A percentile compares a stretch with the other conserved stretches of the same genome.
Conservation (phyloP, 306 rosid genomes). For the Abrus pulchellus region DNA sequence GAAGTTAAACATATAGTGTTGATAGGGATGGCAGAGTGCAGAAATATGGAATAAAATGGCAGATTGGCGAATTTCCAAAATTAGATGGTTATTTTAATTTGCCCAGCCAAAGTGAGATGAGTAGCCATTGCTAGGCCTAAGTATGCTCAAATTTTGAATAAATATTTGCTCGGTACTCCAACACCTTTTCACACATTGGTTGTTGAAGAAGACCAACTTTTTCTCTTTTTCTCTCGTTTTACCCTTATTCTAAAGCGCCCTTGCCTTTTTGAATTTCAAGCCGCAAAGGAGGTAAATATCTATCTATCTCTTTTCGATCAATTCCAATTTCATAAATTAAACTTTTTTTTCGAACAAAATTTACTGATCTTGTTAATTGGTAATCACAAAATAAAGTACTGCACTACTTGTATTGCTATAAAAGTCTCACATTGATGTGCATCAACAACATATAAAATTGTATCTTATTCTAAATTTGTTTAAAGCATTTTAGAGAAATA, state of each 20-base stretch:
- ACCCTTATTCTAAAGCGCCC: constrained; percentile 9
- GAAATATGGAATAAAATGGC: neutral
- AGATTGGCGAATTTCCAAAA: neutral
- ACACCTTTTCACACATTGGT: neutral
- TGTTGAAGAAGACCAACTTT: neutral
- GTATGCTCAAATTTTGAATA: neutral
- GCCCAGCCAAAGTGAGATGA: neutral
- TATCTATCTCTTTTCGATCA: neutral
- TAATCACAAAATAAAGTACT: neutral
- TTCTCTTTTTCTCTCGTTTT: neutral
- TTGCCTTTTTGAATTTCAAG: constrained; percentile 17
- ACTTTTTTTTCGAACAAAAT: neutral
- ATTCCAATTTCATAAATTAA: neutral
- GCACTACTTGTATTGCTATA: neutral
- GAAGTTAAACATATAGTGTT: neutral
- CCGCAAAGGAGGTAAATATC: neutral
- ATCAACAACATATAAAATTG: too few relatives aligned
- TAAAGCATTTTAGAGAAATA: too few relatives aligned
- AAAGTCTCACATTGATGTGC: neutral
- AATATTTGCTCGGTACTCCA: neutral
- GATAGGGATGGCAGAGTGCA: neutral
- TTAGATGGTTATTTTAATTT: neutral
- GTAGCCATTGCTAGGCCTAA: too few relatives aligned
- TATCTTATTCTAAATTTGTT: too few relatives aligned
- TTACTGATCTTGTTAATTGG: neutral